Evolutionary conservation across 768 basidiomycete genomes (phyloP), one percentile per base, ranked within the genome.

Genomic region (Jaapia argillacea): DNA sequence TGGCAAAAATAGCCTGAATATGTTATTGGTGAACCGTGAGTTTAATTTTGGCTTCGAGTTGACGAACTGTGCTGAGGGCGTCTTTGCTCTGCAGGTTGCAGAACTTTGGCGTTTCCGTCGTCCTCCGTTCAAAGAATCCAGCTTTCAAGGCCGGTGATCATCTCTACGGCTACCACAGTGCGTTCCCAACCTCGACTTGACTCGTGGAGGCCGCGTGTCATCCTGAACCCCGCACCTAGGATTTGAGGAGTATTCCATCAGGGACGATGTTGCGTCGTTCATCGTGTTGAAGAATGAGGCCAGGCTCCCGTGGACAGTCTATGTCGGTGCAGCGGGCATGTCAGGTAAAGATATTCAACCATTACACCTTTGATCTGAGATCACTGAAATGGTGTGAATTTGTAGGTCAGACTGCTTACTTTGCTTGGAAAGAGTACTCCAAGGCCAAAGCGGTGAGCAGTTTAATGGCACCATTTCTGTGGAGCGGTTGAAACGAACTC

Each of bases 321-420:
- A 68, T 48, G 52, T 75, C 22, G 75, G 78, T 13, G 67, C 70
- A 1, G 60, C 66, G 2, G 77, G 78, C 7, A 76, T 63, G 63
- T 51, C 59, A 3, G 58, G 59, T 54, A 43, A 20, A 47, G 16
- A 2, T 40, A 40, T n/a, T n/a, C n/a, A n/a, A n/a, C n/a, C n/a
- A n/a, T n/a, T n/a, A n/a, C n/a, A 18, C 18, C 39, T 6, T 22
- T 4, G 26, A 13, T 18, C 5, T 18, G 6, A 41, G 4, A 26
- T 41, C 10, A 22, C 6, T 12, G 27, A 12, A 24, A 22, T 5
- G 18, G 27, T 28, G 20, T 13, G 27, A 12, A n/a, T n/a, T n/a
- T n/a, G n/a, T n/a, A n/a, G n/a, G 28, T 10, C 28, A 10, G 10
- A 33, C 28, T 10, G 28, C 28, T 16, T 26, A 28, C 36, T 7